Base-by-base conservation (phyloP, 75 land plant genomes). In the Pseudotsuga menziesii region DNA sequence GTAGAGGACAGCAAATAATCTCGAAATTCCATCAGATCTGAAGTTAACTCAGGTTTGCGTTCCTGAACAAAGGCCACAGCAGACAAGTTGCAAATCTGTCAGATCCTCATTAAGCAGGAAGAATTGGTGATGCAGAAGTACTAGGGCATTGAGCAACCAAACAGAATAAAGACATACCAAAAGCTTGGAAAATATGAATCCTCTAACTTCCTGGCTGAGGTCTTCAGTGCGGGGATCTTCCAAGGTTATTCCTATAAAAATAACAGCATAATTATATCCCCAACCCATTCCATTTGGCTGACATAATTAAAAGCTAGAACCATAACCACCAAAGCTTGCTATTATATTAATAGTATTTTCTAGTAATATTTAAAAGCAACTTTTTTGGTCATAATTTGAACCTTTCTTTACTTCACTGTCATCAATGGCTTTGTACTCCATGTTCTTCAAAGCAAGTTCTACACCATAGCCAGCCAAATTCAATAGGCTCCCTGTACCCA, bases 401-500 rank as follows among this genome's bases (percentile, higher is more conserved):
- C 97, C 95, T 88, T 94, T 90, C 84, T 89, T 94, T 11, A 97
- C 75, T 57, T 85, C 76, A 76, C 92, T 94, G 25, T 97, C 99
- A 86, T 97, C 99, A 85, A 97, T 97, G 56, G 98, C 95, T 78
- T 94, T 94, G 78, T 97, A 97, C 78, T 97, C 99, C 99, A 97
- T 97, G 78, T 94, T 97, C 86, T 97, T 97, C 77, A 97, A 67
- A 73, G 99, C 99, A 80, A 97, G 98, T 76, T 97, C 99, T 22
- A 97, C 95, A 17, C 99, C 99, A 90, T 94, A 97, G 35, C 99
- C 99, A 78, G 92, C 95, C 72, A 97, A 78, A 73, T 85, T 90
- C 77, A 94, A 39, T 56, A 86, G 41, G 76, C 81, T 88, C 35
- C 77, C 80, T 11, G 87, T 58, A 58, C 99, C 99, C 80, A 89